Conservation (phyloP, 805 yeast genomes). For the Saccharomycopsis selenospora region DNA sequence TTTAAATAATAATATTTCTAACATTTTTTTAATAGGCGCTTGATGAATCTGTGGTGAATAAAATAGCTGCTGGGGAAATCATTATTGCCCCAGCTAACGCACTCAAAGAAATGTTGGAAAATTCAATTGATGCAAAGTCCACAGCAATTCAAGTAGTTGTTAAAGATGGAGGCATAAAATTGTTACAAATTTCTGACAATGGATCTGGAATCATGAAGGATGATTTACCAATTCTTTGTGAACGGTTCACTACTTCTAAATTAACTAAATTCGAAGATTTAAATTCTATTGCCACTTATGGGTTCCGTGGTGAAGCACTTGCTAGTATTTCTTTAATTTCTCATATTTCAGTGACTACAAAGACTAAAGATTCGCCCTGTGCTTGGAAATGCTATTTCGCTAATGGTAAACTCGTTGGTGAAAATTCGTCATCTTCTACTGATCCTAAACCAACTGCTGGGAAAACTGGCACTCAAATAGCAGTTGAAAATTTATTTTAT, state of each 20-base stretch:
- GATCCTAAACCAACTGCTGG: conserved; percentile 80
- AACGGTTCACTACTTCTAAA: conserved; percentile 90
- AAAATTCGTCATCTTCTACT: conserved; percentile 31
- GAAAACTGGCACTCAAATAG: conserved; percentile 73
- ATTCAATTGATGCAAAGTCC: conserved; percentile 81
- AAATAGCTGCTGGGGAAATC: conserved; percentile 96
- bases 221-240: conserved; percentile 77
- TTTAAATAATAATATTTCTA: conserved; percentile 2
- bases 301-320: conserved; percentile 94
- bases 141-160: conserved; percentile 67
- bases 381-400: conserved; percentile 68
- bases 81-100: conserved; percentile 93
- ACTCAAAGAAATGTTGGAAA: conserved; percentile 84
- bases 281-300: conserved; percentile 65
- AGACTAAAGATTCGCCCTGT: conserved; percentile 48
- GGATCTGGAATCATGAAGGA: conserved; percentile 73
- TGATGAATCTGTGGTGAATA: conserved; percentile 68
- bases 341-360: conserved; percentile 72
- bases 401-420: conserved; percentile 53
- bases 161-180: conserved; percentile 88
- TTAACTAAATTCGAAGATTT: conserved; percentile 69
- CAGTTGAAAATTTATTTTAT: conserved; percentile 84
- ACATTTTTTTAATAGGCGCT: conserved; percentile 33
- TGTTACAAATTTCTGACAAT: conserved; percentile 82
- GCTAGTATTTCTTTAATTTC: conserved; percentile 92